Evolutionary conservation across 805 yeast species (phyloP), one percentile per base, ranked within the genome.

Genomic region (Grigorovia humatica): DNA sequence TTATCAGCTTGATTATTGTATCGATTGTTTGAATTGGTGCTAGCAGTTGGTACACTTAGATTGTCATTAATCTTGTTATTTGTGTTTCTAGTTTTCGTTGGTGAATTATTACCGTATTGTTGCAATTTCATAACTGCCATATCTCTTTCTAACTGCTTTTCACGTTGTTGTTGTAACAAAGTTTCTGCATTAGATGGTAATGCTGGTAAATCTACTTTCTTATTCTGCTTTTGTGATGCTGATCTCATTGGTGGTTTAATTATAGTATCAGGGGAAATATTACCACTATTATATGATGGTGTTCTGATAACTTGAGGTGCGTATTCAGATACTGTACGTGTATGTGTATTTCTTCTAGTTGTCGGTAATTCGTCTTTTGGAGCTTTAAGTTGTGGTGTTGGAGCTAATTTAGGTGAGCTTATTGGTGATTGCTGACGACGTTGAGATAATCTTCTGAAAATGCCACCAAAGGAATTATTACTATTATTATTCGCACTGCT

Each of bases 271-370:
- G 43, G 44, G 35, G 44, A 43, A 47, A 45, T 13, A 44, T 48
- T 32, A 17, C 42, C 17, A 32, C 46, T 48, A 23, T 23, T 23
- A 48, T 74, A 68, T 1, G 74, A 67, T 51, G 73, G 74, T 11
- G 52, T 50, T 46, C 55, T 58, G 30, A 59, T 48, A 1, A 59
- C 54, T 23, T 62, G 46, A 13, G 71, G 68, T 4, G 59, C 64
- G 50, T 66, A 64, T 51, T 68, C 71, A 3, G 71, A 68, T 1
- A 78, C 79, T 9, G 80, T 63, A 55, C 70, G 63, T 15, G 66
- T 54, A 53, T 68, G 70, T 2, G 65, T 56, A 53, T 64, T 65
- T 35, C 48, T 54, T 23, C 47, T 43, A 5, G 38, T 13, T 32
- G 38, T 9, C 8, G 38, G 38, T 32, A 32, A 13, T 32, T 51